Evolutionary conservation across 2,329 filamentous ascomycete genomes (phyloP), one percentile per base, ranked within the genome.

Genomic region (Calonectria honghensis): DNA sequence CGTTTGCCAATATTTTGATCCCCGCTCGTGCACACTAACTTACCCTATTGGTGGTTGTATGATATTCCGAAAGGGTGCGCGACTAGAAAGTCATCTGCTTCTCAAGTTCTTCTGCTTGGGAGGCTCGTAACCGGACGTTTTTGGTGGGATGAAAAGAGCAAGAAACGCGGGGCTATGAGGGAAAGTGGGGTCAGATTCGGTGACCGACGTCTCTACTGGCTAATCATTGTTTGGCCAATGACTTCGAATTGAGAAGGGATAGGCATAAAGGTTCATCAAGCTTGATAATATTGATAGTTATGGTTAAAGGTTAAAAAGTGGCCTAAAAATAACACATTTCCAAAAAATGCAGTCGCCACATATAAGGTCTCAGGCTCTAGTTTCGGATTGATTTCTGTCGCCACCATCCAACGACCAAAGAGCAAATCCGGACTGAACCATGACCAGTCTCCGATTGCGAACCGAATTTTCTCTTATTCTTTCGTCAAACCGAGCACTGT

Each of bases 121-220:
- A 61, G 24, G 24, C 10, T 24, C 16, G 24, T 14, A 41, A 1
- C 14, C n/a, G 37, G 16, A 61, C 20, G n/a, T 13, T 39, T 24
- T 61, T 14, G 35, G 35, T 24, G 35, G 20, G 14, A 39, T 27
- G 35, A 37, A 27, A 27, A 39, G 57, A 61, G 20, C 35, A 3
- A 41, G 35, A 61, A 61, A 61, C 57, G 57, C 57, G 57, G 57
- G 57, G 57, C 32, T 24, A 20, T 61, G n/a, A 18, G 20, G n/a
- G 9, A 41, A 37, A 29, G 57, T 24, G 57, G 57, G 57, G n/a
- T 59, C 37, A 37, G 13, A 41, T 41, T 10, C 16, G 24, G 6
- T 41, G 24, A 41, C 35, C 57, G 24, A 29, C 24, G 16, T 41
- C 35, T 37, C n/a, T 39, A 14, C 20, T 59, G 32, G 54, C 35